phyloP scores from a whole-genome alignment of 345 rosid genomes.

The Carallia pectinifolia region DNA sequence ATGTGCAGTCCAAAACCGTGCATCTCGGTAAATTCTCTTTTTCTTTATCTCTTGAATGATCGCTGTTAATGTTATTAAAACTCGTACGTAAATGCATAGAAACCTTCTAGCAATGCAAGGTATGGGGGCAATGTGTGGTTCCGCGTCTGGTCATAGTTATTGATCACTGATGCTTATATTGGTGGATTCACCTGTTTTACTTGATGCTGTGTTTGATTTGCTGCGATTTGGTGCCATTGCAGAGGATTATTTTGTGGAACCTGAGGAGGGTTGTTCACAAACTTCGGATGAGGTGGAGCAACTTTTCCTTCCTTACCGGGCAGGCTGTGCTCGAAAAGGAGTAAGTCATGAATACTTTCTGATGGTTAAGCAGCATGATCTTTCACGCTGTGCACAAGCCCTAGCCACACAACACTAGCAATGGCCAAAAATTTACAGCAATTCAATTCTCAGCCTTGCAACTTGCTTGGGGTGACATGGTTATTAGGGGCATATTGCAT shows the following conservation, averaged over 20 bases:
- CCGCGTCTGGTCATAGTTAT: not conserved
- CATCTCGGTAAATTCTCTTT: conserved; percentile 24
- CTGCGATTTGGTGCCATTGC: conserved; percentile 1
- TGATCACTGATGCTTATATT: not conserved
- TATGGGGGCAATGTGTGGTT: too few relatives aligned
- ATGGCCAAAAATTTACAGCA: too few relatives aligned
- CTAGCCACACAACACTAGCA: too few relatives aligned
- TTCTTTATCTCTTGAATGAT: not conserved
- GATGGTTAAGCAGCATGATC: not conserved
- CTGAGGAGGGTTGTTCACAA: conserved; percentile 47
- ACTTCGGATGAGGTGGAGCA: conserved; percentile 46
- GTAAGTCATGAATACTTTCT: conserved; percentile 29
- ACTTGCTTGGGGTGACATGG: too few relatives aligned
- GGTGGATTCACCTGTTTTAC: not conserved
- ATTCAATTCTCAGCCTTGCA: too few relatives aligned
- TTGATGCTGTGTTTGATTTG: not conserved
- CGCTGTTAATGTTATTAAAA: not conserved
- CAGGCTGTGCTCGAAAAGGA: conserved; percentile 74
- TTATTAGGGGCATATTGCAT: too few relatives aligned
- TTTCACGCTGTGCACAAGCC: too few relatives aligned
- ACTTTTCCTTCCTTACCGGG: conserved; percentile 64
- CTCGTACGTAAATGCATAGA: not conserved
- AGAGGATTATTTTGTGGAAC: conserved; percentile 25
- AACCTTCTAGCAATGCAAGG: too few relatives aligned
- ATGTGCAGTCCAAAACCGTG: conserved; percentile 33